Base-by-base conservation (phyloP, 2,329 filamentous ascomycete genomes). In the Zelopaecilomyces penicillatus region DNA sequence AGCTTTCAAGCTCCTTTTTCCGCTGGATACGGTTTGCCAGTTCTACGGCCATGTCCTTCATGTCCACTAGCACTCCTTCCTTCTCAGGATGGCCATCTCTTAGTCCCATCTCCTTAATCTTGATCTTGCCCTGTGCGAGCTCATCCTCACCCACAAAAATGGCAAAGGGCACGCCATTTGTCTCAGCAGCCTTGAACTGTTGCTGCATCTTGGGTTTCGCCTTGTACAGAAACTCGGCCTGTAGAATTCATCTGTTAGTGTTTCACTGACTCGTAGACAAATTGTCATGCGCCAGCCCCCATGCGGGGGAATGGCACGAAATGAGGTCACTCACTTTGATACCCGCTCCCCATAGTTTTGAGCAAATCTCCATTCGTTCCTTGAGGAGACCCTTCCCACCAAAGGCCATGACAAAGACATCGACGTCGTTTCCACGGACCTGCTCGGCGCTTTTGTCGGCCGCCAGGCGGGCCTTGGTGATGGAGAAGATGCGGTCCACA, bases 341-440 rank as follows among this genome's bases (percentile, higher is more conserved):
- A 19, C 87, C 89, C 6, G 85, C 87, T 54, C 88, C 82, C 88
- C 91, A 94, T 41, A 97, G 71, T 52, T 74, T 74, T 52, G 80
- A 76, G 47, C 83, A 83, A 33, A 97, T 76, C 28, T 80, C 71
- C 80, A 96, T 90, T 52, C 91, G 84, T 71, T 96, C 85, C 53
- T 82, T 80, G 44, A 95, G 68, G 51, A 94, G 72, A 38, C 87
- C 88, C 66, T 90, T 91, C 43, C 87, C 85, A 43, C 88, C 90
- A 59, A 96, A 89, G 0, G 89, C 89, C 89, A 97, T 97, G 58
- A 97, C 85, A 65, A 82, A 96, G 38, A 90, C 89, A 59, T 97
- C 90, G 3, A 90, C 83, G 55, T 93, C 85, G 58, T 83, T 88
- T 52, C 75, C 74, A 51, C 85, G 73, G 42, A 75, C 56, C 76